Conservation (phyloP, 139 green algal species). For the Eudorina sp. region DNA sequence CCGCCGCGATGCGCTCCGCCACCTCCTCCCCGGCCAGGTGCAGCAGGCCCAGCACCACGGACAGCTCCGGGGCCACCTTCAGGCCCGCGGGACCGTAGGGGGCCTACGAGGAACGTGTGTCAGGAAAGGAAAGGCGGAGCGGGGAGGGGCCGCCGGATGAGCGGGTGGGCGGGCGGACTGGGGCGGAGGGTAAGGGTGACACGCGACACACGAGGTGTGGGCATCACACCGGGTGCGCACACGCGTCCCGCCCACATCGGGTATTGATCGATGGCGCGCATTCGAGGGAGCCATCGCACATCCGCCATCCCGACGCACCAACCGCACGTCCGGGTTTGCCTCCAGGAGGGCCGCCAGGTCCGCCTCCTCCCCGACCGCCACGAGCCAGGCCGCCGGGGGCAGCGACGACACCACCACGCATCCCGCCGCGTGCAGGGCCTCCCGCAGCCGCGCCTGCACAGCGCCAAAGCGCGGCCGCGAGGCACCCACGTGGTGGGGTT, state of each 20-base stretch:
- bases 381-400: constrained; percentile 19
- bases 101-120: too few species aligned
- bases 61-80: constrained; percentile 9
- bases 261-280: background rate
- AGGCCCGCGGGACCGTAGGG: constrained; percentile 2
- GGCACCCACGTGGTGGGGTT: background rate
- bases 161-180: too few species aligned
- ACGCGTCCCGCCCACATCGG: background rate
- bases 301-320: background rate
- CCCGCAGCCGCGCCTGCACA: background rate
- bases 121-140: too few species aligned
- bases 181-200: background rate
- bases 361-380: background rate
- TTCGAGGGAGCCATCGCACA: too few species aligned
- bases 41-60: background rate
- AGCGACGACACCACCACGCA: constrained; percentile 5
- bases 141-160: too few species aligned
- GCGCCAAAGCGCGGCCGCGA: background rate
- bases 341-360: background rate
- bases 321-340: background rate
- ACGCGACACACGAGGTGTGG: background rate
- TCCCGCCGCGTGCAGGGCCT: background rate
- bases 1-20: background rate
- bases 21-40: background rate
- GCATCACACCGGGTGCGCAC: background rate